phyloP scores from a whole-genome alignment of 2,329 filamentous ascomycete genomes.

The Fusarium newnesense region DNA sequence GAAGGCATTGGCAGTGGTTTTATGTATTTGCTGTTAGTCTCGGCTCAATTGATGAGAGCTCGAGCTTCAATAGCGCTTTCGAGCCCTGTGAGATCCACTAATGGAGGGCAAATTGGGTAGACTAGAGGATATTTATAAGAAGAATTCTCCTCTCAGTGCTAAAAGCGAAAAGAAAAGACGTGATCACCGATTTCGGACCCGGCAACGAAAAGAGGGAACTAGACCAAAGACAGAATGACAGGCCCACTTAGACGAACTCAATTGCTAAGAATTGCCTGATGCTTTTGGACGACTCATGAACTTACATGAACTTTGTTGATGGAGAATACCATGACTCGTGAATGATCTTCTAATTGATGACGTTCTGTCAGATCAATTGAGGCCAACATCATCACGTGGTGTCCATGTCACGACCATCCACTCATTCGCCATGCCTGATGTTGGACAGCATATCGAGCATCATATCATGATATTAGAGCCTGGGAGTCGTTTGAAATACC shows the following conservation, averaged over 20 bases:
- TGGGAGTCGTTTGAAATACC: neutral
- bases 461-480: neutral
- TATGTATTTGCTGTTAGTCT: neutral
- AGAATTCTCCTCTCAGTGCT: slow-evolving; percentile 24
- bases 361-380: neutral
- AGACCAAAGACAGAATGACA: neutral
- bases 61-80: neutral
- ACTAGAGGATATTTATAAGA: slow-evolving; percentile 7
- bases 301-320: neutral
- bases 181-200: slow-evolving; percentile 26
- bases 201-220: neutral
- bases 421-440: neutral
- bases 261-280: neutral
- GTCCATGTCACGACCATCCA: neutral
- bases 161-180: neutral
- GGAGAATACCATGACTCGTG: neutral
- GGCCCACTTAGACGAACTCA: neutral
- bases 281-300: neutral
- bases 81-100: slow-evolving; percentile 21
- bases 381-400: neutral
- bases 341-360: too few species aligned
- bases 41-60: neutral
- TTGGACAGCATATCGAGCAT: neutral
- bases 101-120: slow-evolving; percentile 3
- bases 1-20: slow-evolving; percentile 12